Evolutionary conservation across 106 monocot species (phyloP).

Genomic region (Acanthochlamys bracteata): DNA sequence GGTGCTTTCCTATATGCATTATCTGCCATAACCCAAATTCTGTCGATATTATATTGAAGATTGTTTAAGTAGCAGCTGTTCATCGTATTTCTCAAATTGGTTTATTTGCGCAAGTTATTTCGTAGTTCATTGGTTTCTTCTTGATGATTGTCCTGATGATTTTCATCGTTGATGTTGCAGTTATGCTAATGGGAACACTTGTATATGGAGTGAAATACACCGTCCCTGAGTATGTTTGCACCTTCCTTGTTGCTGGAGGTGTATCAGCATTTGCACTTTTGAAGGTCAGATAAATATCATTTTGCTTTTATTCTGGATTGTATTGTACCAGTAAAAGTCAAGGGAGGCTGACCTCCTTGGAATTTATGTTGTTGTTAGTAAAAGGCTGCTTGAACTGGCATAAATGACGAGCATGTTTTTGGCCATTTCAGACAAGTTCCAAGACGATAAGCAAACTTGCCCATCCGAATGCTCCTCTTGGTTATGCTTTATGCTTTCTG

Average conservation of each 20-base stretch:
- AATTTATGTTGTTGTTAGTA: too few relatives aligned
- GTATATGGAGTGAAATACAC: conserved; percentile 93
- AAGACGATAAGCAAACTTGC: conserved; percentile 93
- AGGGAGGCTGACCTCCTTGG: too few relatives aligned
- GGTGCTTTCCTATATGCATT: too few relatives aligned
- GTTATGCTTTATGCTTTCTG: conserved; percentile 82
- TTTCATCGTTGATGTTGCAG: conserved; percentile 25
- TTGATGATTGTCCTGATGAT: conserved; percentile 1
- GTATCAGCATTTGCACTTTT: conserved; percentile 87
- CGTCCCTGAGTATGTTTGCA: conserved; percentile 77
- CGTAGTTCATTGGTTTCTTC: background rate
- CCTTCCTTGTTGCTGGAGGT: conserved; percentile 95
- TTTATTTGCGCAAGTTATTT: background rate
- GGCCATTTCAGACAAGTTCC: conserved; percentile 72
- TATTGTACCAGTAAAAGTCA: too few relatives aligned
- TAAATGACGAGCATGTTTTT: too few relatives aligned
- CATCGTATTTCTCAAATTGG: too few relatives aligned
- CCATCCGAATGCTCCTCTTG: conserved; percentile 92
- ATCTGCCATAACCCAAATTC: too few relatives aligned
- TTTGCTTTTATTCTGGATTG: background rate
- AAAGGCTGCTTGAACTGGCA: too few relatives aligned
- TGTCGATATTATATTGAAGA: too few relatives aligned
- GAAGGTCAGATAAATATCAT: conserved; percentile 45
- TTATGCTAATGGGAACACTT: conserved; percentile 92
- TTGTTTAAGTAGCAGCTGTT: too few relatives aligned